A percentile compares a stretch with the other conserved stretches of the same genome.
Evolutionary conservation across 192 early-diverging fungal species (phyloP).

Genomic region (Backusella tuberculispora): DNA sequence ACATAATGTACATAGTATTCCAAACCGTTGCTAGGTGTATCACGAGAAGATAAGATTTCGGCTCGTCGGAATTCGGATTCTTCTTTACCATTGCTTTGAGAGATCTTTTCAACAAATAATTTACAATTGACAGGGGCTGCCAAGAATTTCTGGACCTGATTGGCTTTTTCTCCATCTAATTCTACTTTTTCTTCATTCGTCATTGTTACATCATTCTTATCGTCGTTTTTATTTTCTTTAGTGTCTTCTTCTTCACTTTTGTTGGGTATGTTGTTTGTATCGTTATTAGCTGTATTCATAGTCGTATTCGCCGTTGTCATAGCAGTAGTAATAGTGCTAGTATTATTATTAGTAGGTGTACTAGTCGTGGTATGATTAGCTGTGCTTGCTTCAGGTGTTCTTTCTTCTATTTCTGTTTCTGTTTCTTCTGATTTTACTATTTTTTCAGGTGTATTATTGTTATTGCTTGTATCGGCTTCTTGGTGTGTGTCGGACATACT

Average conservation of each 20-base stretch:
- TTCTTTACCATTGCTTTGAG: slow-evolving; percentile 16
- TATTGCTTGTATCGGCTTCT: no score
- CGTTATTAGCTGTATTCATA: background rate
- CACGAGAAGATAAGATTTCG: slow-evolving; percentile 83
- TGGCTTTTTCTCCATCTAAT: background rate
- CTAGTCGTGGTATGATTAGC: no score
- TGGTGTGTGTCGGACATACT: no score
- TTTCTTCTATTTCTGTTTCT: background rate
- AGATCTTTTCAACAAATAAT: slow-evolving; percentile 40
- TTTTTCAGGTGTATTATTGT: background rate
- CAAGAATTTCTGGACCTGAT: slow-evolving; percentile 23
- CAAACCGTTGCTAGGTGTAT: slow-evolving; percentile 48
- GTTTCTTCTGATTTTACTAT: slow-evolving; percentile 5
- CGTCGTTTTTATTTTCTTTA: background rate
- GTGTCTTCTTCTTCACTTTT: background rate
- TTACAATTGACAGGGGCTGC: slow-evolving; percentile 37
- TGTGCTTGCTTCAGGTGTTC: background rate
- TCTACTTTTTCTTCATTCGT: background rate
- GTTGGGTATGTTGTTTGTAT: background rate
- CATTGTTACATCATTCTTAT: no score
- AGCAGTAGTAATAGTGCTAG: background rate
- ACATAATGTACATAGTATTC: slow-evolving; percentile 98
- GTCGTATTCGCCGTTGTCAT: background rate
- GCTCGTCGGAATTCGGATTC: slow-evolving; percentile 72
- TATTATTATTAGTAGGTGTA: background rate